A percentile compares a stretch with the other conserved stretches of the same genome.
These are phyloP conservation scores for Physcia stellaris DNA, from an alignment of 495 filamentous ascomycete genomes.

Conservation along the genomic window DNA sequence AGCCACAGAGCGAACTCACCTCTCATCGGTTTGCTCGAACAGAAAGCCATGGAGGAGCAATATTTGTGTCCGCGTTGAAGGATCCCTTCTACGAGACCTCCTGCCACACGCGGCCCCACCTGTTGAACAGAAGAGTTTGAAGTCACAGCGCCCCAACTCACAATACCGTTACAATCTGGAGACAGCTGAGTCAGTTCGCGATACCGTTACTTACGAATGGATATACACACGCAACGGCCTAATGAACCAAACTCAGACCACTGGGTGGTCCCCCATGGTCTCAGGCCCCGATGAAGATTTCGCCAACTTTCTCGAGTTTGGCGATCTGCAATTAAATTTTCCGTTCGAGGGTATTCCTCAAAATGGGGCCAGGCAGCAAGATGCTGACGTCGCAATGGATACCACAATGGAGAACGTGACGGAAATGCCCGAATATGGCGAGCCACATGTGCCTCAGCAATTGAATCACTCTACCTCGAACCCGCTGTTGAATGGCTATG, in stretches of 20 bases:
- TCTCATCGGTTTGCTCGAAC: no score
- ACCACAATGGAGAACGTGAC: slow-evolving; percentile 6
- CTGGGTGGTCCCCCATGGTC: slow-evolving; percentile 15
- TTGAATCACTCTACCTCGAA: slow-evolving; percentile 22
- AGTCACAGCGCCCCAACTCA: no score
- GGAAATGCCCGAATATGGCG: slow-evolving; percentile 6
- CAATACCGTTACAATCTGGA: no score
- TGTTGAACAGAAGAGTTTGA: no score
- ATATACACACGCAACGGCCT: no score
- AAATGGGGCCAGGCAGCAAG: slow-evolving; percentile 9
- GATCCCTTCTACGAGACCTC: no score
- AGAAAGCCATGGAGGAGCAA: no score
- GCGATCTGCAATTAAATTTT: slow-evolving; percentile 28
- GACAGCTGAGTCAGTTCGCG: no score
- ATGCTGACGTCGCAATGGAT: slow-evolving; percentile 9
- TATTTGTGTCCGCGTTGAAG: no score
- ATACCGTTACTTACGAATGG: no score
- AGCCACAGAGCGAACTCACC: no score
- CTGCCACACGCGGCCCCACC: no score
- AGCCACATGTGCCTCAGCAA: slow-evolving; percentile 18
- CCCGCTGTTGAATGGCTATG: slow-evolving; percentile 26
- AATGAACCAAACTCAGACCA: background rate
- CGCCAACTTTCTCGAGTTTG: slow-evolving; percentile 39
- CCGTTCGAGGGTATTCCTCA: slow-evolving; percentile 26
- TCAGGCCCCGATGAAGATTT: slow-evolving; percentile 33